phyloP scores from a whole-genome alignment of 352 stramenopile species.

The Pythium biforme region DNA sequence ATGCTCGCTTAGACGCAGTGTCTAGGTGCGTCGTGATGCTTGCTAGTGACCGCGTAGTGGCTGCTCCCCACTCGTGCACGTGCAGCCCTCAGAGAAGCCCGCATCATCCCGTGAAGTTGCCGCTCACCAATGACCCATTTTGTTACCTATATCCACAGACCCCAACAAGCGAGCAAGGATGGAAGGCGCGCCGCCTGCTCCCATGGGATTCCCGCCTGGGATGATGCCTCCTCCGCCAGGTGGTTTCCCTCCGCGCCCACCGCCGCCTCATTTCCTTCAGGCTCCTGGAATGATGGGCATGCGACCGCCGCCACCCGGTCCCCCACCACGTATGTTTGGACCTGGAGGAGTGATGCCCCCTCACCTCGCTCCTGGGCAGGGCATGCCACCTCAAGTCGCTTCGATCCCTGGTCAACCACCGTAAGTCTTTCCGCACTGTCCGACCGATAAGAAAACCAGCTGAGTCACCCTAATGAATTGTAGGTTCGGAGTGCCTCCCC shows the following conservation, averaged over 20 bases:
- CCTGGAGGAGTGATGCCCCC: conserved; percentile 31
- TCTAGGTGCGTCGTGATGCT: conserved; percentile 21
- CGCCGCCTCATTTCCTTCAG: conserved; percentile 49
- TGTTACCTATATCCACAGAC: conserved; percentile 8
- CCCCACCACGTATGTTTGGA: conserved; percentile 36
- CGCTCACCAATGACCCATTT: background rate
- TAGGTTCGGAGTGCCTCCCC: conserved; percentile 26
- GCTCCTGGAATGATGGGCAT: conserved; percentile 48
- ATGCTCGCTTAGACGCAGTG: background rate
- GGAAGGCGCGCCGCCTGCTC: conserved; percentile 27
- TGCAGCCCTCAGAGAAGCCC: background rate
- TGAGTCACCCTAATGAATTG: background rate
- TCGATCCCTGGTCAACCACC: conserved; percentile 19
- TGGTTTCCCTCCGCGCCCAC: conserved; percentile 39
- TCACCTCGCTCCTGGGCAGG: conserved; percentile 21
- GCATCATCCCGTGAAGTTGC: background rate
- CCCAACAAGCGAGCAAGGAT: conserved; percentile 51
- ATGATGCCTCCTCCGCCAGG: conserved; percentile 45
- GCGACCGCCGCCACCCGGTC: conserved; percentile 43
- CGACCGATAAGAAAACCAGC: background rate
- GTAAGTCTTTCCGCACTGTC: conserved; percentile 18
- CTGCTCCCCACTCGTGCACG: background rate
- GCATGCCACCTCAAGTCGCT: conserved; percentile 23
- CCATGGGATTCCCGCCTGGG: conserved; percentile 40
- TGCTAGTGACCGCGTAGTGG: background rate